Percentiles rank a stretch among this genome's conserved stretches.
Evolutionary conservation across 2,329 filamentous ascomycete genomes (phyloP).

Genomic region (Diaporthe humulicola): DNA sequence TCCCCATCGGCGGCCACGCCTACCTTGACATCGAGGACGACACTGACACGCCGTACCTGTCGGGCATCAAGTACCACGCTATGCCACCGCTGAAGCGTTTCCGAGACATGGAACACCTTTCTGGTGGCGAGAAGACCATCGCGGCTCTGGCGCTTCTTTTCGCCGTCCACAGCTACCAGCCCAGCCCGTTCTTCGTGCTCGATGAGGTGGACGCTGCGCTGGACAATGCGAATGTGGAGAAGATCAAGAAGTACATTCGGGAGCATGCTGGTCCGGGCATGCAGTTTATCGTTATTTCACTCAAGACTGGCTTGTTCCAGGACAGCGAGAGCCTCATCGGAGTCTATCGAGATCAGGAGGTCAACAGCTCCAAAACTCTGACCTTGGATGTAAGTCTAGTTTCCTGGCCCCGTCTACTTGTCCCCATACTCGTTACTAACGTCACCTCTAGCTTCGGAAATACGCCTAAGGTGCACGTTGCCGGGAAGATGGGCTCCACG

Average conservation of each 20-base stretch:
- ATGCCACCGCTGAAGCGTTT: constrained; percentile 99
- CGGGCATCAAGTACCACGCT: constrained; percentile 97
- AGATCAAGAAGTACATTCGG: constrained; percentile 95
- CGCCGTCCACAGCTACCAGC: constrained; percentile 96
- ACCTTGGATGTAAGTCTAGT: constrained; percentile 88
- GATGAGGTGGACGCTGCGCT: constrained; percentile 98
- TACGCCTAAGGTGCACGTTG: constrained; percentile 15
- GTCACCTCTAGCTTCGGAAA: constrained; percentile 33
- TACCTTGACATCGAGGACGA: constrained; percentile 95
- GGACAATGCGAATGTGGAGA: constrained; percentile 97
- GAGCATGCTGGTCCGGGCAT: constrained; percentile 96
- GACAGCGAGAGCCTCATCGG: constrained; percentile 96
- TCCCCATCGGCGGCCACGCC: constrained; percentile 88
- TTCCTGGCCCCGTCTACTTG: no score
- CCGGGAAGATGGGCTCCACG: neutral
- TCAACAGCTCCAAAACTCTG: constrained; percentile 91
- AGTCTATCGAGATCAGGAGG: constrained; percentile 93
- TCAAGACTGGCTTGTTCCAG: constrained; percentile 96
- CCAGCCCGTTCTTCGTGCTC: constrained; percentile 95
- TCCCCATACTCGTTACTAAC: constrained; percentile 35
- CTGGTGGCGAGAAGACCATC: constrained; percentile 98
- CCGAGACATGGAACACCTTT: constrained; percentile 98
- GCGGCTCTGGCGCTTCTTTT: constrained; percentile 96
- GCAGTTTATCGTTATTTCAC: constrained; percentile 98
- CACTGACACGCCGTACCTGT: constrained; percentile 94